These are phyloP conservation scores for Populus hybrid DNA, from an alignment of 441 rosid species.

Conservation along the genomic window DNA sequence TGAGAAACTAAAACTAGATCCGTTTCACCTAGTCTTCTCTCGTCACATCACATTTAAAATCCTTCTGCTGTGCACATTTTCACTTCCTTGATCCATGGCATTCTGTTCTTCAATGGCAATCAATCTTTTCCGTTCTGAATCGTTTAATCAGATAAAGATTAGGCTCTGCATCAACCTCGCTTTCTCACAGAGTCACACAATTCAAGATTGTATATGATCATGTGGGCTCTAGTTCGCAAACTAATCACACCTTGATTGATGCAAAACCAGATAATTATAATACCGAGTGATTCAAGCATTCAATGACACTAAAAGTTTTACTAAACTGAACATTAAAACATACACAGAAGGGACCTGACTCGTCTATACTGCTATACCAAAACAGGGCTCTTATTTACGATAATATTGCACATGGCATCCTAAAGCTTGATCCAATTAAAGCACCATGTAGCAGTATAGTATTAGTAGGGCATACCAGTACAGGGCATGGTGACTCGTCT, in stretches of 20 bases:
- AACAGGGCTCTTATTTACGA: neutral
- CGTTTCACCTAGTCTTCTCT: too few species aligned
- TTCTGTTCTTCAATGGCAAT: neutral
- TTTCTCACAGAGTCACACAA: neutral
- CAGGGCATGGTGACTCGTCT: too few species aligned
- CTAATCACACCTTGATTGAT: neutral
- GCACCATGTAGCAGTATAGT: too few species aligned
- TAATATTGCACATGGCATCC: neutral
- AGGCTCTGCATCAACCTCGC: neutral
- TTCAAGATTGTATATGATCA: conserved; percentile 20
- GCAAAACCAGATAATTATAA: neutral
- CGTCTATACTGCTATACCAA: neutral
- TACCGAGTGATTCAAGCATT: neutral
- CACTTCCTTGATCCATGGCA: neutral
- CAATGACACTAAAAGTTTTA: neutral
- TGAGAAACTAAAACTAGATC: too few species aligned
- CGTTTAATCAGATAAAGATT: neutral
- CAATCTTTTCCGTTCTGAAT: conserved; percentile 12
- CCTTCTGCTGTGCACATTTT: neutral
- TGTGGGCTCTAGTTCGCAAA: conserved; percentile 11
- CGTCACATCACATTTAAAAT: neutral
- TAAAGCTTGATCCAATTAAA: neutral
- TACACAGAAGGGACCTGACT: neutral
- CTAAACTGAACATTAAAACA: neutral
- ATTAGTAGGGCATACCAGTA: too few species aligned